Conservation (phyloP, 306 rosid genomes). For the Medicago arabica region DNA sequence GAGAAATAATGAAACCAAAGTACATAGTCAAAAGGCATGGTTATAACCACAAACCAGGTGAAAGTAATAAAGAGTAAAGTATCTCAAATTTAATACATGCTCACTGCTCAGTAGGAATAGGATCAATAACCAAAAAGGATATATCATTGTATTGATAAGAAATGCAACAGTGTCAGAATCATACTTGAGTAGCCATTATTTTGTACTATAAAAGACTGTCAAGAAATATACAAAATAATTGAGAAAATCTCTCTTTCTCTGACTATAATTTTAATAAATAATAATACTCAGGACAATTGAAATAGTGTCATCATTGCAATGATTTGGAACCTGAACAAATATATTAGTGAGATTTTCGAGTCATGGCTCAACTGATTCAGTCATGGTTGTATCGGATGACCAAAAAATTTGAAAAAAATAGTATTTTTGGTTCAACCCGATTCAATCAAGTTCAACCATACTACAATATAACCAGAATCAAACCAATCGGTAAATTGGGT, state of each 20-base stretch:
- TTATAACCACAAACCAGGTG: constrained; percentile 11
- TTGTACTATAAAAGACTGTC: not conserved
- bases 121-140: constrained; percentile 25
- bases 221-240: constrained; percentile 2
- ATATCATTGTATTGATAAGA: constrained; percentile 19
- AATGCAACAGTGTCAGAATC: constrained; percentile 34
- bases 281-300: not conserved
- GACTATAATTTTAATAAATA: constrained; percentile 2
- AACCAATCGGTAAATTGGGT: too few relatives aligned
- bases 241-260: not conserved
- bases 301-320: not conserved
- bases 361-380: not conserved
- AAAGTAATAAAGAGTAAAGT: not conserved
- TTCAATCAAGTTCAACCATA: too few relatives aligned
- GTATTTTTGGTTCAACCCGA: too few relatives aligned
- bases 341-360: not conserved
- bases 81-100: constrained; percentile 16
- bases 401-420: too few relatives aligned
- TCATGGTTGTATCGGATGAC: not conserved
- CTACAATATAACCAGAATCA: too few relatives aligned
- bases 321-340: not conserved
- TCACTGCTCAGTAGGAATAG: constrained; percentile 26
- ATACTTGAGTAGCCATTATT: constrained; percentile 39
- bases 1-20: constrained; percentile 31
- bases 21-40: constrained; percentile 39